A percentile compares a stretch with the other conserved stretches of the same genome.
Conservation (phyloP, 371 early-diverging fungal genomes). For the Rhizopus stolonifer region DNA sequence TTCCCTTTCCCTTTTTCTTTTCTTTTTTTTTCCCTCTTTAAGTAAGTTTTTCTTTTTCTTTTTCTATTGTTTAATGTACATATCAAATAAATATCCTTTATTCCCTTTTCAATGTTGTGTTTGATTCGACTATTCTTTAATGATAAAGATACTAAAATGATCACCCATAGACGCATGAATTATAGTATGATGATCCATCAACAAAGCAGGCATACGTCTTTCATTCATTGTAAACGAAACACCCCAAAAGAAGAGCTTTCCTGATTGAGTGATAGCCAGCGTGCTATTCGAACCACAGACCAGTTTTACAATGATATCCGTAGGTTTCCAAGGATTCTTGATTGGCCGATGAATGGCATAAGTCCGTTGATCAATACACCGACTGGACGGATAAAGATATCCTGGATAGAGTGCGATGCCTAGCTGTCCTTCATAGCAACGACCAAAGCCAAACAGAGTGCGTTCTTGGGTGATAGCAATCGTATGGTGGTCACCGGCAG, state of each 20-base stretch:
- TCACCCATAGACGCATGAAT: background rate
- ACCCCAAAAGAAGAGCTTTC: conserved; percentile 87
- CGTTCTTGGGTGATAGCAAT: conserved; percentile 72
- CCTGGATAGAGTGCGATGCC: conserved; percentile 45
- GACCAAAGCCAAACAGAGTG: conserved; percentile 76
- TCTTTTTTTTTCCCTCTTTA: background rate
- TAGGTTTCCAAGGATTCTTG: conserved; percentile 30
- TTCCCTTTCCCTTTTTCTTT: background rate
- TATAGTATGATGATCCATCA: background rate
- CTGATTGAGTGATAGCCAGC: conserved; percentile 68
- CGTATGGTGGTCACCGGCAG: conserved; percentile 88
- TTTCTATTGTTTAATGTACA: background rate
- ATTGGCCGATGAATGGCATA: conserved; percentile 62
- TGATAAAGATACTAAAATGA: background rate
- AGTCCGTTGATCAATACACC: conserved; percentile 39
- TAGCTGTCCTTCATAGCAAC: conserved; percentile 89
- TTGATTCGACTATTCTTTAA: background rate
- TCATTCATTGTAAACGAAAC: conserved; percentile 67
- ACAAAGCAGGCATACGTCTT: conserved; percentile 42
- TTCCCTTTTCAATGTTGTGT: too few species aligned
- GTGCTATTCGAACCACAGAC: conserved; percentile 86
- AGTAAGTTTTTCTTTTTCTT: too few species aligned
- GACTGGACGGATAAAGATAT: conserved; percentile 32
- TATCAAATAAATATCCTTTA: background rate
- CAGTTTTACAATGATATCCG: conserved; percentile 55